Evolutionary conservation across 208 protist genomes (phyloP).

Genomic region (Leptomonas seymouri): DNA sequence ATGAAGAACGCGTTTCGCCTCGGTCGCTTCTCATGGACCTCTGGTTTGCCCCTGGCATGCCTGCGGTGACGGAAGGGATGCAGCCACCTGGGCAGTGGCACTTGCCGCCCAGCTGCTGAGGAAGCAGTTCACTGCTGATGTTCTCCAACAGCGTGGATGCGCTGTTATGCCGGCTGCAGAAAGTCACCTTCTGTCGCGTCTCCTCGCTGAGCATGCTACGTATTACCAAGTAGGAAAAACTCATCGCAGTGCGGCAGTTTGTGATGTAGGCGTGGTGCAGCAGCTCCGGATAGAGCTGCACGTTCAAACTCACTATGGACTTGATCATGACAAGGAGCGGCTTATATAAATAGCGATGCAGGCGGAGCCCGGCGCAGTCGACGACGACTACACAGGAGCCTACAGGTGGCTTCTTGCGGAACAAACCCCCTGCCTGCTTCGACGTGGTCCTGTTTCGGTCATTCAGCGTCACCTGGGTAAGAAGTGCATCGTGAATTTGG

Average conservation of each 20-base stretch:
- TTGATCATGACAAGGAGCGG: conserved; percentile 44
- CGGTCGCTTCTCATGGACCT: neutral
- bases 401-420: conserved; percentile 26
- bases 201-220: conserved; percentile 21
- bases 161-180: conserved; percentile 43
- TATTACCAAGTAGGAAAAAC: conserved; percentile 35
- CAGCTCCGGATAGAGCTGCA: conserved; percentile 56
- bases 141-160: conserved; percentile 25
- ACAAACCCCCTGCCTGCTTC: neutral
- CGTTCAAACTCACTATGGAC: conserved; percentile 40
- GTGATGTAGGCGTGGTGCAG: conserved; percentile 63
- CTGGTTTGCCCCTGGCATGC: neutral
- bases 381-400: conserved; percentile 45
- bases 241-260: conserved; percentile 48
- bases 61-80: conserved; percentile 21
- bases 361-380: conserved; percentile 43
- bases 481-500: conserved; percentile 23
- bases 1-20: neutral
- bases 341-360: conserved; percentile 37
- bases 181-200: conserved; percentile 51
- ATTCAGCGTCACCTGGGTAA: neutral
- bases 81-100: conserved; percentile 52
- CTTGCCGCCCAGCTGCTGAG: conserved; percentile 46
- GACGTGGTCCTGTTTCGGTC: neutral
- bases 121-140: conserved; percentile 54